Evolutionary conservation across 1,139 yeast species (phyloP).

Genomic region (Blastobotrys apis): DNA sequence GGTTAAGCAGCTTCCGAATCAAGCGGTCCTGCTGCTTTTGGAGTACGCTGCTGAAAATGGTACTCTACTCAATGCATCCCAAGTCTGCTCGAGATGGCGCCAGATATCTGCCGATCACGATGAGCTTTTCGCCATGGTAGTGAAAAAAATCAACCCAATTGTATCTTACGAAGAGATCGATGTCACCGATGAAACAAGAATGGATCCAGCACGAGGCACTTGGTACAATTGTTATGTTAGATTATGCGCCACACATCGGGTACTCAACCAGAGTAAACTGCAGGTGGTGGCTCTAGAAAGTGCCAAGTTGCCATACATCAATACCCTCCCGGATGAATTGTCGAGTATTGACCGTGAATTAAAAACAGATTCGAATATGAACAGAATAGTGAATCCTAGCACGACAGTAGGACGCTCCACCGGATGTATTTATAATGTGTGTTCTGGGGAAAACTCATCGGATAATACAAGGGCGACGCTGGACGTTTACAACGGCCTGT

Average conservation of each 20-base stretch:
- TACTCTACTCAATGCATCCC: too few relatives aligned
- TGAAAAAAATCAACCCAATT: background rate
- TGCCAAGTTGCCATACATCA: background rate
- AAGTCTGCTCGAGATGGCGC: background rate
- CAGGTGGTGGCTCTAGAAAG: background rate
- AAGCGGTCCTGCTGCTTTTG: too few relatives aligned
- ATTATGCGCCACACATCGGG: background rate
- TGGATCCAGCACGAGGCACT: background rate
- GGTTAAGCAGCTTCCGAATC: too few relatives aligned
- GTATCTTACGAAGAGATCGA: background rate
- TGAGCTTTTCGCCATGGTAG: conserved; percentile 1
- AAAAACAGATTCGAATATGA: background rate
- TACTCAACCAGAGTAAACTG: background rate
- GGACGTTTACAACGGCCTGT: conserved; percentile 9
- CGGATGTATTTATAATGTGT: conserved; percentile 2
- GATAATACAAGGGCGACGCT: background rate
- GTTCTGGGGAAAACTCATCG: background rate
- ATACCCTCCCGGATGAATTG: background rate
- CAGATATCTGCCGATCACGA: background rate
- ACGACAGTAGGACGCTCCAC: conserved; percentile 8
- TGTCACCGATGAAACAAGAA: conserved; percentile 2
- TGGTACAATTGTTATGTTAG: conserved; percentile 8
- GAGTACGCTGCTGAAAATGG: too few relatives aligned
- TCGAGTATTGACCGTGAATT: conserved; percentile 2
- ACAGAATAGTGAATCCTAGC: background rate